A percentile compares a stretch with the other conserved stretches of the same genome.
Conservation (phyloP, 805 yeast genomes). For the Sugiyamaella lignohabitans region DNA sequence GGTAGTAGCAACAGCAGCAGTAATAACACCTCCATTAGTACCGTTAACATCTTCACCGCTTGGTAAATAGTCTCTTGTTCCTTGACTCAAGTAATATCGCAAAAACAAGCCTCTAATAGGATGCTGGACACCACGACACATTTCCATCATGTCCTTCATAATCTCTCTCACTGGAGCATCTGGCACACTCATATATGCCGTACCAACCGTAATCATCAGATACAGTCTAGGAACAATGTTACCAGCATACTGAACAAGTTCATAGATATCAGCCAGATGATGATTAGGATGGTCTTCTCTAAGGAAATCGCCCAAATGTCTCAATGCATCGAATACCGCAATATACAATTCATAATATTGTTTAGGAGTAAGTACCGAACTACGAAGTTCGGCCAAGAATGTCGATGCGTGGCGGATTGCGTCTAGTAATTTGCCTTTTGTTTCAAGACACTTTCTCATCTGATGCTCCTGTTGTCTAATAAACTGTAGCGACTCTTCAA, state of each 20-base stretch:
- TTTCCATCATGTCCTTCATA: constrained; percentile 93
- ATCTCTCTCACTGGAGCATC: constrained; percentile 80
- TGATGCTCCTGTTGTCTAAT: constrained; percentile 65
- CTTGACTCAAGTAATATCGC: constrained; percentile 80
- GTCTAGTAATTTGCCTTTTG: constrained; percentile 67
- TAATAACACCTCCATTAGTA: constrained; percentile 18
- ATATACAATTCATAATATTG: constrained; percentile 90
- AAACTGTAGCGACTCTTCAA: constrained; percentile 42
- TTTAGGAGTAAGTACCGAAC: constrained; percentile 71
- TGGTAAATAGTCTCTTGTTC: constrained; percentile 64
- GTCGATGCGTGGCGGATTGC: constrained; percentile 83
- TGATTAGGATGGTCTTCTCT: constrained; percentile 60
- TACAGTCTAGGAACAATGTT: constrained; percentile 88
- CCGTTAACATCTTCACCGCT: constrained; percentile 16
- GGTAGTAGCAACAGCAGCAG: too few species aligned
- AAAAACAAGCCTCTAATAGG: constrained; percentile 89
- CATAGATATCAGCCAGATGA: constrained; percentile 84
- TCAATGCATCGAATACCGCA: constrained; percentile 74
- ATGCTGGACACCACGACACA: constrained; percentile 95
- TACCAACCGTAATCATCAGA: constrained; percentile 91
- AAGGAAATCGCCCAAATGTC: constrained; percentile 56
- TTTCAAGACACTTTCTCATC: constrained; percentile 72
- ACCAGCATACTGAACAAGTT: constrained; percentile 87
- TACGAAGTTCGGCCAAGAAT: constrained; percentile 73
- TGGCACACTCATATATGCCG: constrained; percentile 71